These are phyloP conservation scores for Alternaria alternata DNA, from an alignment of 2,329 filamentous ascomycete species.

Conservation along the genomic window DNA sequence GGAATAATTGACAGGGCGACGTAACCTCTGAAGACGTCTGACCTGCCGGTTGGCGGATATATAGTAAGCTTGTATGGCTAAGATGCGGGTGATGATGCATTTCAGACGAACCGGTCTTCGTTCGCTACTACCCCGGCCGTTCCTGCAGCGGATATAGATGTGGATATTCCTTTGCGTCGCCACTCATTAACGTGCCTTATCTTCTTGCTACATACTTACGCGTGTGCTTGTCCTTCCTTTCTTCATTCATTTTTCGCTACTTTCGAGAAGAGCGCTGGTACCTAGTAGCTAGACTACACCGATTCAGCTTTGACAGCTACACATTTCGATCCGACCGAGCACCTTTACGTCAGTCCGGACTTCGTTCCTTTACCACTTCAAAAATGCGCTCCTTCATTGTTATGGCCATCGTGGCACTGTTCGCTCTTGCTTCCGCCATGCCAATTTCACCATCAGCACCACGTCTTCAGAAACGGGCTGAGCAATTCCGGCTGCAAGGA, in stretches of 20 bases:
- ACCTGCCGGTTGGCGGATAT: slow-evolving; percentile 23
- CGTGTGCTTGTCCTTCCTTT: slow-evolving; percentile 7
- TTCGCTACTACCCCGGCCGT: slow-evolving; percentile 17
- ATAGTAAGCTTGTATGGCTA: slow-evolving; percentile 28
- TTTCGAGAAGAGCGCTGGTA: slow-evolving; percentile 30
- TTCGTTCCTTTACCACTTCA: background rate
- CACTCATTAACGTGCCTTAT: slow-evolving; percentile 16
- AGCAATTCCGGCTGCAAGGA: slow-evolving; percentile 45
- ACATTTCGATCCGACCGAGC: background rate
- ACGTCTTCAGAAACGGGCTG: slow-evolving; percentile 41
- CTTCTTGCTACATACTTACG: slow-evolving; percentile 15
- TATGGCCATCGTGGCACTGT: slow-evolving; percentile 36
- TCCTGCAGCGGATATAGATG: slow-evolving; percentile 20
- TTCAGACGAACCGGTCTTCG: slow-evolving; percentile 25
- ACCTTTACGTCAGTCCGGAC: background rate
- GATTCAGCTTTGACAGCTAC: slow-evolving; percentile 16
- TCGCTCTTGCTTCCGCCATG: slow-evolving; percentile 36
- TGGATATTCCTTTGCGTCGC: slow-evolving; percentile 10
- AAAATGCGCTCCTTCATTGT: slow-evolving; percentile 40
- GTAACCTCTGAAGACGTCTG: slow-evolving; percentile 4
- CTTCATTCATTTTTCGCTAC: slow-evolving; percentile 16
- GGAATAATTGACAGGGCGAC: slow-evolving; percentile 29
- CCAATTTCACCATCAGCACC: slow-evolving; percentile 49
- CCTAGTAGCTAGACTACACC: slow-evolving; percentile 8
- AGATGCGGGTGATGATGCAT: slow-evolving; percentile 15